Evolutionary conservation across 2,329 filamentous ascomycete genomes (phyloP).

Genomic region (Calcarisporium arbuscula): DNA sequence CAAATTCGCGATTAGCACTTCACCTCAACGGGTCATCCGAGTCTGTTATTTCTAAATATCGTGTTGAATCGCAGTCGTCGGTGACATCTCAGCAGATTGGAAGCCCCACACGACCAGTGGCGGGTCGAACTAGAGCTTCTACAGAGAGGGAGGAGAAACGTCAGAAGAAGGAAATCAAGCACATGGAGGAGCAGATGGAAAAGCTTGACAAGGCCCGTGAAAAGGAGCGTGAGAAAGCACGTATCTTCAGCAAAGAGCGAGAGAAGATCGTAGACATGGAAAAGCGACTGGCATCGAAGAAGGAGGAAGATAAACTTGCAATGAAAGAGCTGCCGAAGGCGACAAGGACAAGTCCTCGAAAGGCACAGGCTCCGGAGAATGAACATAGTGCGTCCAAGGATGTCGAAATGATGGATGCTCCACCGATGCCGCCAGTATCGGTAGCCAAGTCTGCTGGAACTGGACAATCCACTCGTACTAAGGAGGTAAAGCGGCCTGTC

Average conservation of each 20-base stretch:
- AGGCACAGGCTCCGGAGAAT: slow-evolving; percentile 31
- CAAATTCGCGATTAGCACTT: slow-evolving; percentile 38
- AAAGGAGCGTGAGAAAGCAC: slow-evolving; percentile 64
- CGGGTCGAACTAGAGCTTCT: slow-evolving; percentile 50
- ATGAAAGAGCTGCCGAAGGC: slow-evolving; percentile 37
- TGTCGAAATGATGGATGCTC: slow-evolving; percentile 50
- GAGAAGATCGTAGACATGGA: slow-evolving; percentile 48
- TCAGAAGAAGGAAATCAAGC: slow-evolving; percentile 58
- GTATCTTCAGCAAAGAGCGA: slow-evolving; percentile 51
- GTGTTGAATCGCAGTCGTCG: slow-evolving; percentile 14
- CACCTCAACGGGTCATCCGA: slow-evolving; percentile 43
- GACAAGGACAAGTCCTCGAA: slow-evolving; percentile 47
- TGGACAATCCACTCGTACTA: slow-evolving; percentile 41
- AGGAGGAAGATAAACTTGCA: slow-evolving; percentile 40
- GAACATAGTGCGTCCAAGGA: slow-evolving; percentile 32
- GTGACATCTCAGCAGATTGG: slow-evolving; percentile 13
- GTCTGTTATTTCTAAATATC: slow-evolving; percentile 28
- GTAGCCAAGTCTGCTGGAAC: slow-evolving; percentile 45
- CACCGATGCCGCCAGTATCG: slow-evolving; percentile 54
- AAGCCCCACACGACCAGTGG: slow-evolving; percentile 38
- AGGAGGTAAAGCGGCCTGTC: slow-evolving; percentile 51
- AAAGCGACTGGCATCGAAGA: slow-evolving; percentile 45
- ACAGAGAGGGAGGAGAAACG: slow-evolving; percentile 59
- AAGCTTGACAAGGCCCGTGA: slow-evolving; percentile 63
- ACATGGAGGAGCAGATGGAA: slow-evolving; percentile 52